Conservation (phyloP, 2,329 filamentous ascomycete genomes). For the Botryotinia convoluta region DNA sequence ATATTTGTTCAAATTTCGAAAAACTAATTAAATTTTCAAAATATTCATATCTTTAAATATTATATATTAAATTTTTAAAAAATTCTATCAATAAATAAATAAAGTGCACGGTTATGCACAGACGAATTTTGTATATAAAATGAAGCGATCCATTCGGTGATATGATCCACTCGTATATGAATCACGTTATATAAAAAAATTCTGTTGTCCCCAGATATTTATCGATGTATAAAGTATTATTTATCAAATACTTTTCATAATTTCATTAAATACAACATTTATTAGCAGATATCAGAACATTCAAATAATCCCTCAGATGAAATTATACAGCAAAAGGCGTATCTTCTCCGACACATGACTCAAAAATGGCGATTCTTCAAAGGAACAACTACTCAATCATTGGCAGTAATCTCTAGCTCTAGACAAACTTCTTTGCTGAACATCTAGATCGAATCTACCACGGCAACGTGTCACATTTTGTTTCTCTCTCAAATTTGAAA, state of each 20-base stretch:
- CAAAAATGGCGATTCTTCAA: not conserved
- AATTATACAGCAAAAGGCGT: not conserved
- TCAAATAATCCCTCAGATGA: not conserved
- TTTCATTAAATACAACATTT: not conserved
- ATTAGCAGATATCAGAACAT: not conserved
- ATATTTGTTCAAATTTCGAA: too few relatives aligned
- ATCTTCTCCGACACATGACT: not conserved
- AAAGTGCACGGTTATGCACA: too few relatives aligned
- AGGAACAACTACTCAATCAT: not conserved
- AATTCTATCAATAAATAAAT: too few relatives aligned
- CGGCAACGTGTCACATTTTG: not conserved
- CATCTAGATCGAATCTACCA: not conserved
- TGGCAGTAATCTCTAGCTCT: not conserved
- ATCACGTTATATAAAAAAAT: too few relatives aligned
- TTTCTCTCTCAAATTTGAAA: slow-evolving; percentile 10
- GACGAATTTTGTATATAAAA: too few relatives aligned
- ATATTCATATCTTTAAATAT: too few relatives aligned
- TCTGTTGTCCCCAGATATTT: not conserved
- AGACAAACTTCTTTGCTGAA: not conserved
- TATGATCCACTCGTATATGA: too few relatives aligned
- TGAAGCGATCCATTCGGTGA: too few relatives aligned
- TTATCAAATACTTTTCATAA: too few relatives aligned
- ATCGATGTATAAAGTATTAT: not conserved
- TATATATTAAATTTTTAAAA: too few relatives aligned
- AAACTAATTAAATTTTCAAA: too few relatives aligned